Base-by-base conservation (phyloP, 2,329 filamentous ascomycete species). In the Trichoderma koningii region DNA sequence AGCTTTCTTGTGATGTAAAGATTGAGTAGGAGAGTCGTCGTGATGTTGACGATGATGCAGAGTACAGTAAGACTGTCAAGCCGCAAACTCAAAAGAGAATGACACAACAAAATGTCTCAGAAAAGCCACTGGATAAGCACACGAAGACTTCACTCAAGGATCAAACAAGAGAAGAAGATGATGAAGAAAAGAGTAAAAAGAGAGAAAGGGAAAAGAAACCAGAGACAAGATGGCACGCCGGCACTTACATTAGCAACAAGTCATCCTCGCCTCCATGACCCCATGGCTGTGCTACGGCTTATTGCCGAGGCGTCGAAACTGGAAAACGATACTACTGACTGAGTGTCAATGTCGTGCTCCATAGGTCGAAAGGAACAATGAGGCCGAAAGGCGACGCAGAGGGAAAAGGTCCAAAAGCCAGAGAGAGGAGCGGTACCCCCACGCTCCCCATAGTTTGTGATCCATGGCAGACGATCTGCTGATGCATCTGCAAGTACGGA, bases 191-290 rank as follows among this genome's bases (percentile, higher is more conserved):
- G 9, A 21, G 2, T 10, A 42, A 26, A 7, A 10, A 60, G 15
- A 45, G 28, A 21, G 34, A 38, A 51, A 38, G 57, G 47, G 57
- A 23, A 50, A 30, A 30, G 30, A 9, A 9, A 30, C 47, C 21
- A 12, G n/a, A 44, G 47, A 47, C 57, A 61, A 51, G 30, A 52
- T 44, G 19, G 44, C 42, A 52, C 21, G 19, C 34, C 57, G 47
- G 57, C 30, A 61, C 47, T 34, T 61, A 61, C 47, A 44, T 61
- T 52, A 52, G 57, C 57, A 51, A 48, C 21, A 23, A 52, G 34
- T 21, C 28, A 55, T 38, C 21, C 56, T 45, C 23, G 45, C 52
- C 57, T 42, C 19, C 19, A 15, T 57, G 17, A 7, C 45, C 56
- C 56, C 56, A 60, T 60, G 34, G 30, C 30, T 30, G 30, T 30